Conservation (phyloP, 2,329 filamentous ascomycete species). For the Phoma sp. region DNA sequence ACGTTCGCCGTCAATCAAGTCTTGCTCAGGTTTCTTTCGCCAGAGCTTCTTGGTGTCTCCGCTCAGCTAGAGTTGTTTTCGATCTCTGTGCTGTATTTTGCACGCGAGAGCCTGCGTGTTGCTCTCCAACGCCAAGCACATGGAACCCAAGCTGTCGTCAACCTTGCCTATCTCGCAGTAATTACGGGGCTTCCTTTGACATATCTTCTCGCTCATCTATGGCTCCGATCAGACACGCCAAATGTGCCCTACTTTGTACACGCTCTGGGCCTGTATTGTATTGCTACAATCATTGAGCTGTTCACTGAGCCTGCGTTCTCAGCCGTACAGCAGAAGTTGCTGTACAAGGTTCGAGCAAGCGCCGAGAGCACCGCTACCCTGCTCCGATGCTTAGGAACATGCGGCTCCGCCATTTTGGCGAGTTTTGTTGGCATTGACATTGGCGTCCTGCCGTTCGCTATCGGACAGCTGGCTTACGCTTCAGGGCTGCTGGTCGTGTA, state of each 20-base stretch:
- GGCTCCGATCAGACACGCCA: slow-evolving; percentile 62
- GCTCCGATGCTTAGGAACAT: slow-evolving; percentile 76
- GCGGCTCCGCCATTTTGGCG: slow-evolving; percentile 71
- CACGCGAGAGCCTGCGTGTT: slow-evolving; percentile 88
- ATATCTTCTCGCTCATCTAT: slow-evolving; percentile 69
- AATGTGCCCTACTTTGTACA: slow-evolving; percentile 67
- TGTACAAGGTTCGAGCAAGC: slow-evolving; percentile 78
- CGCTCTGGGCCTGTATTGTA: slow-evolving; percentile 61
- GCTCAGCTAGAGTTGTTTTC: slow-evolving; percentile 93
- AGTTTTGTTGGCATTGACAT: slow-evolving; percentile 60
- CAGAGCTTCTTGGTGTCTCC: slow-evolving; percentile 81
- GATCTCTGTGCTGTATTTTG: slow-evolving; percentile 91
- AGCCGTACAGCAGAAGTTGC: slow-evolving; percentile 79
- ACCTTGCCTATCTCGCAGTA: slow-evolving; percentile 83
- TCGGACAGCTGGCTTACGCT: slow-evolving; percentile 83
- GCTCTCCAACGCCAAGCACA: slow-evolving; percentile 79
- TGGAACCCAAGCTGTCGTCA: slow-evolving; percentile 77
- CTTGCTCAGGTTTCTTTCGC: slow-evolving; percentile 85
- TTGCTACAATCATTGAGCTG: slow-evolving; percentile 74
- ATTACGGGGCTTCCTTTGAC: slow-evolving; percentile 71
- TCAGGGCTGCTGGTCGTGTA: slow-evolving; percentile 74
- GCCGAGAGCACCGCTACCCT: slow-evolving; percentile 87
- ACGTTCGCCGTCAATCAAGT: slow-evolving; percentile 94
- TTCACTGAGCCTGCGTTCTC: slow-evolving; percentile 88
- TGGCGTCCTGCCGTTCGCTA: slow-evolving; percentile 85